phyloP scores from a whole-genome alignment of 208 protist genomes.

The Trypanosomatidae sp. region DNA sequence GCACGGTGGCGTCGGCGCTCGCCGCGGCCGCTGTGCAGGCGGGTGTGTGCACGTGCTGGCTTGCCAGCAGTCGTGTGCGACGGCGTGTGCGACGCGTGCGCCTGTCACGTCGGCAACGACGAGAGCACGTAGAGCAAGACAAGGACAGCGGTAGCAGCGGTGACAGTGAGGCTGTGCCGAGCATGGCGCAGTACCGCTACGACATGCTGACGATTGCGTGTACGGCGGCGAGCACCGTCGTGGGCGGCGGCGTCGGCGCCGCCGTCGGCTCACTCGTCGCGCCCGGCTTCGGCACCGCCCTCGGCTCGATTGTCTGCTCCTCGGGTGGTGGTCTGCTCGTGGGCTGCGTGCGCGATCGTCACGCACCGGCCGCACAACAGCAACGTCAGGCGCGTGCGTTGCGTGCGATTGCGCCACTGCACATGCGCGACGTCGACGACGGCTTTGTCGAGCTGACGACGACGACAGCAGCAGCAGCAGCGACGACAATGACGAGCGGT shows the following conservation, averaged over 20 bases:
- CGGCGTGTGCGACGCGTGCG: not conserved
- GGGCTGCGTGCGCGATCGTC: not conserved
- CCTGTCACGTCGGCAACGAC: too few relatives aligned
- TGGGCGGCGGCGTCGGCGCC: slow-evolving; percentile 28
- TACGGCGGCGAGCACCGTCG: slow-evolving; percentile 17
- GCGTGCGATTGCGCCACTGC: slow-evolving; percentile 4
- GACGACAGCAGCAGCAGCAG: too few relatives aligned
- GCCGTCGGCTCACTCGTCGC: slow-evolving; percentile 29
- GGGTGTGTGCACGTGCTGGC: slow-evolving; percentile 12
- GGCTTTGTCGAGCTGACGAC: slow-evolving; percentile 7
- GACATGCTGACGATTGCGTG: slow-evolving; percentile 24
- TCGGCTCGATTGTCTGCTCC: slow-evolving; percentile 32
- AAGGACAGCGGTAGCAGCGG: too few relatives aligned
- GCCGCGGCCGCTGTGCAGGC: slow-evolving; percentile 27
- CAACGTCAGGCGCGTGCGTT: slow-evolving; percentile 6
- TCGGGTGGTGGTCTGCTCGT: slow-evolving; percentile 7
- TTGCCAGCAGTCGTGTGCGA: slow-evolving; percentile 13
- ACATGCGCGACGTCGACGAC: slow-evolving; percentile 3
- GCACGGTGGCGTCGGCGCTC: slow-evolving; percentile 24
- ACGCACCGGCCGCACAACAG: slow-evolving; percentile 10
- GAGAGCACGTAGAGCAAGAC: too few relatives aligned
- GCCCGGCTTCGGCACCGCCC: slow-evolving; percentile 48
- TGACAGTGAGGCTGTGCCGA: slow-evolving; percentile 13
- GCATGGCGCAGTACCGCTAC: slow-evolving; percentile 32
- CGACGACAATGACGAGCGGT: too few relatives aligned